Evolutionary conservation across 1,139 yeast genomes (phyloP).

Genomic region (Magnusiomyces starmeri): DNA sequence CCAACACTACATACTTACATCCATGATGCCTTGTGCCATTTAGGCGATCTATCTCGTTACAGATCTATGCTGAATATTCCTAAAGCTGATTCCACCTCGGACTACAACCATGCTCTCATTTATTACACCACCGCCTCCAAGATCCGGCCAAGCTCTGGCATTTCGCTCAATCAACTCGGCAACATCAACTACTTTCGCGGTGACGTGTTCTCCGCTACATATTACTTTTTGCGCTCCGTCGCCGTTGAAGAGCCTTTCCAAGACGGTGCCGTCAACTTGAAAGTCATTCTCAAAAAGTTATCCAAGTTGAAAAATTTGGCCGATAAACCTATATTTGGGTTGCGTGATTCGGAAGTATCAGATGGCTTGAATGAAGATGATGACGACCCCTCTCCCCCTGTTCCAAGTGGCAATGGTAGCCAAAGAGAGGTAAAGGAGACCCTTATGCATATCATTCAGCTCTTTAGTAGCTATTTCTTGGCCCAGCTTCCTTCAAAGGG

Average conservation of each 20-base stretch:
- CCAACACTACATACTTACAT: conserved; percentile 10
- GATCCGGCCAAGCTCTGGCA: conserved; percentile 17
- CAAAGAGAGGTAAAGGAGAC: conserved; percentile 9
- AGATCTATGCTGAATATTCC: conserved; percentile 9
- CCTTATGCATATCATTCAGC: conserved; percentile 12
- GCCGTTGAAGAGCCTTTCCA: conserved; percentile 16
- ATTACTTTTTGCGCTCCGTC: conserved; percentile 14
- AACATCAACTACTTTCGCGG: conserved; percentile 13
- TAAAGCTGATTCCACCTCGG: conserved; percentile 4
- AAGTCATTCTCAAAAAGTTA: conserved; percentile 12
- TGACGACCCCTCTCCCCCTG: neutral
- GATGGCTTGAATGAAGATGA: conserved; percentile 18
- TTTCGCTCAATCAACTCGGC: conserved; percentile 17
- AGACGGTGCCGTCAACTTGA: conserved; percentile 12
- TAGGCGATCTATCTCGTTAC: conserved; percentile 24
- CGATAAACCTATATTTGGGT: conserved; percentile 3
- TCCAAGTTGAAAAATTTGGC: conserved; percentile 9
- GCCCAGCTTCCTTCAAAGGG: conserved; percentile 4
- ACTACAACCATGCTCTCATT: conserved; percentile 19
- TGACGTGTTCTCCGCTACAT: conserved; percentile 17
- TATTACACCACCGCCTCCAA: conserved; percentile 22
- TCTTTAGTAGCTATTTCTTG: conserved; percentile 10
- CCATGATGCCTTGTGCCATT: conserved; percentile 2
- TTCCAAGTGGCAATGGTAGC: neutral
- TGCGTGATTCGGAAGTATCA: conserved; percentile 5